Conservation (phyloP, 441 rosid species). For the Syzygium malaccense region DNA sequence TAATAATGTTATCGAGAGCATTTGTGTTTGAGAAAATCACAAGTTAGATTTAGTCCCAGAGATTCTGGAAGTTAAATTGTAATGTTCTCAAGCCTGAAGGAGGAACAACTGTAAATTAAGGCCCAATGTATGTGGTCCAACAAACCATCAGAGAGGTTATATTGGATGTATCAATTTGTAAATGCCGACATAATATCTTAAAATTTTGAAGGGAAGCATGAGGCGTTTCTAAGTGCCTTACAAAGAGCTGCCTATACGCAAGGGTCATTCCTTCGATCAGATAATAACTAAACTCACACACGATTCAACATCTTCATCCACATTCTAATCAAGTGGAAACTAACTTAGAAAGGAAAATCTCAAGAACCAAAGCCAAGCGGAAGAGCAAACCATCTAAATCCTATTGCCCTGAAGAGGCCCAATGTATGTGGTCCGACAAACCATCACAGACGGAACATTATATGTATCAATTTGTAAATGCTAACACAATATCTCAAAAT, state of each 20-base stretch:
- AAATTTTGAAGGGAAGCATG: background rate
- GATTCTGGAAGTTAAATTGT: background rate
- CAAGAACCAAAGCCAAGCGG: background rate
- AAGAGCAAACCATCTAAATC: background rate
- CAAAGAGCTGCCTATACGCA: background rate
- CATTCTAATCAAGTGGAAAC: background rate
- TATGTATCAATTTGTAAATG: background rate
- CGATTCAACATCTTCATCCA: background rate
- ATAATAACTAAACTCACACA: background rate
- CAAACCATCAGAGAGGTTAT: background rate
- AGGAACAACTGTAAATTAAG: background rate
- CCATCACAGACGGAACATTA: background rate
- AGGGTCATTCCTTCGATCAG: background rate
- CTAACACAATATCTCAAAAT: background rate
- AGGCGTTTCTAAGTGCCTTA: background rate
- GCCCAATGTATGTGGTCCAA: background rate
- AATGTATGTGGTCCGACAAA: background rate
- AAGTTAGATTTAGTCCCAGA: background rate
- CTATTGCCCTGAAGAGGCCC: slow-evolving; percentile 80
- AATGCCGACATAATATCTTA: background rate
- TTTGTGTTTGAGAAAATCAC: background rate
- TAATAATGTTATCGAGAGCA: background rate
- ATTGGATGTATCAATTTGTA: background rate
- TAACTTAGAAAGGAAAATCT: background rate
- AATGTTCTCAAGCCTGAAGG: background rate